These are phyloP conservation scores for Samsoniella hepiali DNA, from an alignment of 2,329 filamentous ascomycete genomes.

Conservation along the genomic window DNA sequence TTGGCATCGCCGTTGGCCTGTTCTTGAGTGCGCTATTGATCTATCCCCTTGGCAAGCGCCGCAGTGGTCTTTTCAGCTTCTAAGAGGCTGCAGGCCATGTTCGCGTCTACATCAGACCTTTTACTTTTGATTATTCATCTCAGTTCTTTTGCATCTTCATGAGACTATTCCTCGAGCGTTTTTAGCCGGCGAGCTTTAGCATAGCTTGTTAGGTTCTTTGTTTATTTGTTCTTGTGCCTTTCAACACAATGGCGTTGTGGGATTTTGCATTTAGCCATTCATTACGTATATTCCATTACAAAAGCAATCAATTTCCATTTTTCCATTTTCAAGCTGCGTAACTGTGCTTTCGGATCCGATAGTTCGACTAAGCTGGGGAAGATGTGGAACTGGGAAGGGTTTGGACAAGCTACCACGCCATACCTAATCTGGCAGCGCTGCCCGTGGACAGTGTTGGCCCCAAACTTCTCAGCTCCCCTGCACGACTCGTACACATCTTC, in stretches of 20 bases:
- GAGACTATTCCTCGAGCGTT: background rate
- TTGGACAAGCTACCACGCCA: conserved; percentile 8
- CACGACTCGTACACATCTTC: conserved; percentile 20
- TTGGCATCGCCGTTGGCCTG: conserved; percentile 49
- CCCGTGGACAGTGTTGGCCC: background rate
- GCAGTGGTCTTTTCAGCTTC: conserved; percentile 49
- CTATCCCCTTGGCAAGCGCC: conserved; percentile 48
- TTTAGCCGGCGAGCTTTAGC: conserved; percentile 7
- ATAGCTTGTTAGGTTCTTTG: conserved; percentile 2
- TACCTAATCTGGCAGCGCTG: conserved; percentile 11
- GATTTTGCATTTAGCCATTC: background rate
- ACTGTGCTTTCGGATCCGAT: background rate
- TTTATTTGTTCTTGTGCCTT: background rate
- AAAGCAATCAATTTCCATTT: background rate
- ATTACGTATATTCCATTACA: background rate
- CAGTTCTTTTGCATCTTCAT: background rate
- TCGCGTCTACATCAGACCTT: background rate
- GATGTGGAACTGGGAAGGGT: background rate
- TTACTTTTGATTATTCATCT: background rate
- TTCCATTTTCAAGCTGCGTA: background rate
- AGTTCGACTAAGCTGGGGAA: background rate
- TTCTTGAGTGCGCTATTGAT: conserved; percentile 48
- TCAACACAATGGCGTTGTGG: background rate
- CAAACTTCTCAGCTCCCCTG: conserved; percentile 10
- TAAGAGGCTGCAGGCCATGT: conserved; percentile 22